These are phyloP conservation scores for Anthracocystis panici-leucophaei DNA, from an alignment of 1,284 basidiomycete genomes.

Conservation along the genomic window DNA sequence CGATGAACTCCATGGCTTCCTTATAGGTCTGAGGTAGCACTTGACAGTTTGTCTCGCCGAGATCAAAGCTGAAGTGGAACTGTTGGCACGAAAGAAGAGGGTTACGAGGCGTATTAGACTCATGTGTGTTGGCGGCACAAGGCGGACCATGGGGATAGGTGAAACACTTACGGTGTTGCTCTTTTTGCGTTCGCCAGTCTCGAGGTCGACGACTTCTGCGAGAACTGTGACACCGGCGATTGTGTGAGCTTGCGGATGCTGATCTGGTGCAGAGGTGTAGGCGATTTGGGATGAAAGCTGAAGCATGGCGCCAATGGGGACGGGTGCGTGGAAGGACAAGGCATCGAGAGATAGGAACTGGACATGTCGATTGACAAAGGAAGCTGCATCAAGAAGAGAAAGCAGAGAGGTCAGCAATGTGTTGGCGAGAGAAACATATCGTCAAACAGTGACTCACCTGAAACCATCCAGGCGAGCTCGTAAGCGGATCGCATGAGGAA, in stretches of 20 bases:
- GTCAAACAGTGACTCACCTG: constrained; percentile 32
- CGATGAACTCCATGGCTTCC: constrained; percentile 64
- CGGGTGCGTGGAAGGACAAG: constrained; percentile 62
- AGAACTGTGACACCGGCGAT: constrained; percentile 58
- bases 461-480: constrained; percentile 69
- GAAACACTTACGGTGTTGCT: constrained; percentile 54
- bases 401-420: constrained; percentile 4
- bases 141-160: no score
- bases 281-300: constrained; percentile 59
- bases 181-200: constrained; percentile 47
- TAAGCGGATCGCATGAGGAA: constrained; percentile 66
- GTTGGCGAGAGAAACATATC: no score
- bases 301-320: constrained; percentile 63
- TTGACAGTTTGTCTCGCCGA: constrained; percentile 41
- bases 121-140: neutral
- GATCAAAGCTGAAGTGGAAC: constrained; percentile 64
- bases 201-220: constrained; percentile 59
- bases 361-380: constrained; percentile 66
- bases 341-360: constrained; percentile 69
- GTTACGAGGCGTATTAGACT: no score
- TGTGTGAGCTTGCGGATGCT: constrained; percentile 18
- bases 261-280: constrained; percentile 45
- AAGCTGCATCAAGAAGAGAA: constrained; percentile 15
- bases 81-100: constrained; percentile 3
- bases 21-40: constrained; percentile 55